Base-by-base conservation (phyloP, 2,329 filamentous ascomycete genomes). In the Colletotrichum spaethianum region DNA sequence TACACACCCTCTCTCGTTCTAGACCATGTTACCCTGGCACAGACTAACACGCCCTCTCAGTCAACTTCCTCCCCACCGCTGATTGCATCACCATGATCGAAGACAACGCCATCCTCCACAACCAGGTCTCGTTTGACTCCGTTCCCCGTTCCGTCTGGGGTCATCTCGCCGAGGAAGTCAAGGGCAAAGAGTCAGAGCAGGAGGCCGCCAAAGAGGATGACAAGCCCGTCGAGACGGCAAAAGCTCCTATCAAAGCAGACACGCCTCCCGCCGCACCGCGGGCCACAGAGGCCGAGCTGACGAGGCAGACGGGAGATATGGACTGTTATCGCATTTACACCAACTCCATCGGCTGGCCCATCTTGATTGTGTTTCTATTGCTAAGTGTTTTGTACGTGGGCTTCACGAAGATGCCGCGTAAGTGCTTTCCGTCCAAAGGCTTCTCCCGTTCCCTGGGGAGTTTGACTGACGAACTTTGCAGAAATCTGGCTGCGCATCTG, bases 401-500 rank as follows among this genome's bases (percentile, higher is more conserved):
- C 0, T 44, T 76, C 14, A 73, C 74, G 52, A 75, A 75, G 36
- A 74, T 79, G 73, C 77, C 78, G 16, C 77, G 79, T 79, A 33
- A 61, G 78, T 74, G 7, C 12, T 23, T 28, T 26, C 14, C n/a
- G n/a, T 28, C 4, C 33, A 16, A 20, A 5, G 0, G 3, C 18
- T 1, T 3, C 18, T 52, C 33, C 11, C 33, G 33, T 2, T 20
- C 11, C 9, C 12, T n/a, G 23, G 20, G 20, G 11, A 36, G 59
- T 6, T 42, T 23, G 23, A 20, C 64, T 64, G 23, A 69, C 42
- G 46, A 20, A 42, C 23, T 23, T 23, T 44, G 26, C 42, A 78
- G 76, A 79, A 65, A 74, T 81, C n/a, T 81, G 79, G 79, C 75
- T 81, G 31, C 78, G 79, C 9, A 76, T 79, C 4, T 80, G 78